Percentiles rank a stretch among this genome's conserved stretches.
These are phyloP conservation scores for Lichtheimia corymbifera DNA, from an alignment of 371 early-diverging fungal genomes.

Conservation along the genomic window DNA sequence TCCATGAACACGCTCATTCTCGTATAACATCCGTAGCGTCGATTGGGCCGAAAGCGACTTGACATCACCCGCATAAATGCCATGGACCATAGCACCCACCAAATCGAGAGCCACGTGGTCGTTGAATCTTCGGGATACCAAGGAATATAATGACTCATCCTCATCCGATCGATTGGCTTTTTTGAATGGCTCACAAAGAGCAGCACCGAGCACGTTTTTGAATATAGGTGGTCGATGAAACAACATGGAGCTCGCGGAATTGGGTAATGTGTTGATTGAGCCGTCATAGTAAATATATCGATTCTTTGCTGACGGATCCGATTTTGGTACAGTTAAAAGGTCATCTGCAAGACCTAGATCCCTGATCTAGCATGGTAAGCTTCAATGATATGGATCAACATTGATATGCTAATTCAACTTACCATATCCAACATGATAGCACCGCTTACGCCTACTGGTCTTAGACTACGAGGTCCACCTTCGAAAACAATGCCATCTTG, in stretches of 20 bases:
- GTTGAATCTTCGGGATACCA: slow-evolving; percentile 82
- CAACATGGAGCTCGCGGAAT: slow-evolving; percentile 43
- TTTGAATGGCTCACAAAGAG: slow-evolving; percentile 51
- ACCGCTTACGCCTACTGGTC: slow-evolving; percentile 77
- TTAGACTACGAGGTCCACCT: slow-evolving; percentile 85
- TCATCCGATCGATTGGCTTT: slow-evolving; percentile 31
- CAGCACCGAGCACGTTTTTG: slow-evolving; percentile 41
- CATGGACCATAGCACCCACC: slow-evolving; percentile 87
- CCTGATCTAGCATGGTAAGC: slow-evolving; percentile 47
- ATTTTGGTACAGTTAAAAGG: slow-evolving; percentile 63
- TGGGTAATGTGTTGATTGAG: slow-evolving; percentile 68
- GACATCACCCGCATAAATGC: slow-evolving; percentile 92
- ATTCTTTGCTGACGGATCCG: slow-evolving; percentile 77
- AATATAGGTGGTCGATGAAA: slow-evolving; percentile 55
- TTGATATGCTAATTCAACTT: slow-evolving; percentile 7
- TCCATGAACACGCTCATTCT: slow-evolving; percentile 68
- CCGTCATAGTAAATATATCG: slow-evolving; percentile 79
- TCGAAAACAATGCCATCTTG: slow-evolving; percentile 70
- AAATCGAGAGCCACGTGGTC: slow-evolving; percentile 47
- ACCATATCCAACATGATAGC: slow-evolving; percentile 81
- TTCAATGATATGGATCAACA: neutral
- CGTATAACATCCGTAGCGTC: slow-evolving; percentile 67
- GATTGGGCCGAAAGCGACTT: slow-evolving; percentile 75
- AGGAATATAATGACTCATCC: slow-evolving; percentile 55
- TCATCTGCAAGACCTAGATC: slow-evolving; percentile 57